Base-by-base conservation (phyloP, 1,284 basidiomycete species). In the Apiotrichum mycotoxinovorans region DNA sequence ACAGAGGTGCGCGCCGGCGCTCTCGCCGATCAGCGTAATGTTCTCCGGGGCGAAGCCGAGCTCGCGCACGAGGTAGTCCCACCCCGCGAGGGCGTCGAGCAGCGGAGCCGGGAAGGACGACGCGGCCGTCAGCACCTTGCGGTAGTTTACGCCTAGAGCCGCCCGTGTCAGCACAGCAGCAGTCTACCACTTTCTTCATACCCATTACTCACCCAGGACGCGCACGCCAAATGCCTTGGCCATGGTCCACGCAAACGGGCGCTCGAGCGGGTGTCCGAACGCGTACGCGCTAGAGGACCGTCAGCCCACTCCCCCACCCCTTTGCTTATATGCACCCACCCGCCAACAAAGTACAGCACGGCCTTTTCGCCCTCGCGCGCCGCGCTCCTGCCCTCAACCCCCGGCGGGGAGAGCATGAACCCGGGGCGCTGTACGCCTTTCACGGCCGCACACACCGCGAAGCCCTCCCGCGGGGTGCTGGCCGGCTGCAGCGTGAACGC, bases 281-380 rank as follows among this genome's bases (percentile, higher is more conserved):
- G 41, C 53, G 35, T 61, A 61, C 17, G 38, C 60, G 14, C 60
- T 56, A 27, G 14, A 2, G 2, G 34, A n/a, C n/a, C n/a, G 12
- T 56, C 33, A 51, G 58, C 41, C 10, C n/a, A n/a, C n/a, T n/a
- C n/a, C n/a, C n/a, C n/a, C n/a, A n/a, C n/a, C n/a, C n/a, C n/a
- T n/a, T n/a, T n/a, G n/a, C n/a, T n/a, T n/a, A n/a, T n/a, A n/a
- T n/a, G n/a, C n/a, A 40, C 59, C 46, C 41, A 58, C 56, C 60
- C 60, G 34, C 62, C 54, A 30, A 50, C 54, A 33, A 66, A 57
- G 54, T 70, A 69, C 22, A 70, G 47, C n/a, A 70, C 58, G 8
- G 67, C 60, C 60, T 57, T 64, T 42, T 67, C 68, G 7, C 56
- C 62, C 14, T 51, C 41, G 33, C 38, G n/a, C 0, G 67, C 67